phyloP scores from a whole-genome alignment of 2,329 filamentous ascomycete genomes.

The Beauveria caledonica region DNA sequence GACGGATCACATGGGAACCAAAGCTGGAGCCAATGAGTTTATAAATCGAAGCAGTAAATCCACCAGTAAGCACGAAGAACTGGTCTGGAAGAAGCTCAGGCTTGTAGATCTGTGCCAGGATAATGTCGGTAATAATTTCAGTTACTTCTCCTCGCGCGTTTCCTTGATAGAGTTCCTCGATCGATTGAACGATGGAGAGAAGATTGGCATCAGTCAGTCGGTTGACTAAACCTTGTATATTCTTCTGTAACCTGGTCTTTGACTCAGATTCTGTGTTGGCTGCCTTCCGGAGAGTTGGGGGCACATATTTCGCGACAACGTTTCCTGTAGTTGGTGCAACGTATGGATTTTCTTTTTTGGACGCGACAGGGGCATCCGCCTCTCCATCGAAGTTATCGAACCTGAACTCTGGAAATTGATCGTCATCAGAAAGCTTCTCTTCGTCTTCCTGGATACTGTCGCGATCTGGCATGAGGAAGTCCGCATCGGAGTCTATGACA shows the following conservation, averaged over 20 bases:
- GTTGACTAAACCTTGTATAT: conserved; percentile 84
- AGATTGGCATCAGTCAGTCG: conserved; percentile 88
- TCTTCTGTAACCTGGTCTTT: conserved; percentile 61
- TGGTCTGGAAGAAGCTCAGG: conserved; percentile 74
- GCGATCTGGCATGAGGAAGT: conserved; percentile 22
- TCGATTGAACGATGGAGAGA: conserved; percentile 70
- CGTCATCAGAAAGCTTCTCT: conserved; percentile 16
- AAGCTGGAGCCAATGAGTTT: conserved; percentile 83
- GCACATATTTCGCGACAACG: conserved; percentile 67
- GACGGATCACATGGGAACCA: conserved; percentile 76
- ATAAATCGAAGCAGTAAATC: conserved; percentile 82
- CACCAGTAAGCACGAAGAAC: conserved; percentile 82
- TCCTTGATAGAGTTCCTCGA: conserved; percentile 75
- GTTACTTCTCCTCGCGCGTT: conserved; percentile 87
- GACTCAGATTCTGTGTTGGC: conserved; percentile 57
- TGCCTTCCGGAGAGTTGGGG: conserved; percentile 68
- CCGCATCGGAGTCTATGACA: conserved; percentile 27
- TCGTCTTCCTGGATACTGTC: conserved; percentile 20
- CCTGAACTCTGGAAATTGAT: conserved; percentile 33
- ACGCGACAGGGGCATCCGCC: conserved; percentile 28
- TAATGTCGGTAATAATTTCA: conserved; percentile 64
- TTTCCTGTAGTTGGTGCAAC: conserved; percentile 55
- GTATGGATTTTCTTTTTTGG: conserved; percentile 75
- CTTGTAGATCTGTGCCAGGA: conserved; percentile 74
- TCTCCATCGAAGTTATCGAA: conserved; percentile 27